phyloP scores from a whole-genome alignment of 768 basidiomycete genomes.

The Termitomyces sp. region DNA sequence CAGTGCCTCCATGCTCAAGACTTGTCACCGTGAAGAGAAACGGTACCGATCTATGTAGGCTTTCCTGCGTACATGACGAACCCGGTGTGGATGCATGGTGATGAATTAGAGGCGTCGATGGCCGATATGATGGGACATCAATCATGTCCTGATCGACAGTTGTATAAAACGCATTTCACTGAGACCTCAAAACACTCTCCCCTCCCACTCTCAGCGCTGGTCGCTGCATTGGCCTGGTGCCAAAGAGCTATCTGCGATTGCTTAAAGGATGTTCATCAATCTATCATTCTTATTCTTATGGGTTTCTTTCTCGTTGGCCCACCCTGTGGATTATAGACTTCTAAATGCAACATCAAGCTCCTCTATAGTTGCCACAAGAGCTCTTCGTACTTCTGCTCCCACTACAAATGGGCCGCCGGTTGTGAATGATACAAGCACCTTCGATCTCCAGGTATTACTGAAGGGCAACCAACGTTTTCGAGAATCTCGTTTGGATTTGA shows the following conservation, averaged over 20 bases:
- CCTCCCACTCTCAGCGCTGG: slow-evolving; percentile 24
- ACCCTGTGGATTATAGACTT: slow-evolving; percentile 6
- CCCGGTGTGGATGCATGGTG: no score
- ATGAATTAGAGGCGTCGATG: no score
- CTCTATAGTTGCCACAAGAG: background rate
- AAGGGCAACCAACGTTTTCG: slow-evolving; percentile 11
- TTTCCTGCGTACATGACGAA: no score
- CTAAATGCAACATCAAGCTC: background rate
- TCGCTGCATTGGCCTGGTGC: slow-evolving; percentile 31
- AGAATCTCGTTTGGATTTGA: slow-evolving; percentile 1
- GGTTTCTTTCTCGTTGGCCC: slow-evolving; percentile 6
- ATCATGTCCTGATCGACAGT: background rate
- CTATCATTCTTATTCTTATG: slow-evolving; percentile 12
- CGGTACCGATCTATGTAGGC: no score
- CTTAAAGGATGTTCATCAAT: slow-evolving; percentile 5
- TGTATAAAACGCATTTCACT: background rate
- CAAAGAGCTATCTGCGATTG: slow-evolving; percentile 6
- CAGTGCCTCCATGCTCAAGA: no score
- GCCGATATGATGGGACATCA: no score
- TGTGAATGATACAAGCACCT: background rate
- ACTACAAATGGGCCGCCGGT: background rate
- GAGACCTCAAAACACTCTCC: background rate
- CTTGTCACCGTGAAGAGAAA: no score
- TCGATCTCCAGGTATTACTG: slow-evolving; percentile 5
- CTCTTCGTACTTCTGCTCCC: background rate